A percentile compares a stretch with the other conserved stretches of the same genome.
These are phyloP conservation scores for Collybia mongolica DNA, from an alignment of 768 basidiomycete species.

Conservation along the genomic window DNA sequence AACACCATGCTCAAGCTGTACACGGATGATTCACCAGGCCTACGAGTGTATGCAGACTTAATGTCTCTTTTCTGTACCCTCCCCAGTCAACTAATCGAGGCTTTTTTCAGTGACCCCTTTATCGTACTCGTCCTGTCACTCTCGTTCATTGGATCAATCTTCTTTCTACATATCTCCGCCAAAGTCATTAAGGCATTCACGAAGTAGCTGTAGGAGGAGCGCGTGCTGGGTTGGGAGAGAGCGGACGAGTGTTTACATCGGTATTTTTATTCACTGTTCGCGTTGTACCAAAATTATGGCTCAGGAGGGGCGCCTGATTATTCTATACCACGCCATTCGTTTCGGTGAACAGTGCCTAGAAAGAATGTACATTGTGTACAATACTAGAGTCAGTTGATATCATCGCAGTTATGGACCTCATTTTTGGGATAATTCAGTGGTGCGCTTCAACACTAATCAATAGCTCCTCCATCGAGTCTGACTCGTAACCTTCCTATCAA, in stretches of 20 bases:
- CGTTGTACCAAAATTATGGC: slow-evolving; percentile 37
- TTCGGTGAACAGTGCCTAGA: neutral
- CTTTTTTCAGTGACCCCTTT: slow-evolving; percentile 77
- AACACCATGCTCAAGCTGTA: slow-evolving; percentile 99
- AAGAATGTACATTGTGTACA: too few relatives aligned
- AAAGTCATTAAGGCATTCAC: slow-evolving; percentile 91
- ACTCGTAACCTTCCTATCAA: too few relatives aligned
- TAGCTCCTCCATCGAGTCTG: too few relatives aligned
- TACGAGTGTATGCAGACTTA: slow-evolving; percentile 81
- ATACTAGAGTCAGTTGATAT: too few relatives aligned
- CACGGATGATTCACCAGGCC: slow-evolving; percentile 96
- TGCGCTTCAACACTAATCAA: too few relatives aligned
- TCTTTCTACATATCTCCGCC: slow-evolving; percentile 97
- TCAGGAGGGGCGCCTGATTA: slow-evolving; percentile 26
- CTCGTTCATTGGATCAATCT: slow-evolving; percentile 96
- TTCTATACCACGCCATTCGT: slow-evolving; percentile 28
- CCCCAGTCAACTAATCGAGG: neutral
- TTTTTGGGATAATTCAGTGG: too few relatives aligned
- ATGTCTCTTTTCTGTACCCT: slow-evolving; percentile 1
- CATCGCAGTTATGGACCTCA: too few relatives aligned
- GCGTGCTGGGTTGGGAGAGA: slow-evolving; percentile 2
- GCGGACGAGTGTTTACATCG: slow-evolving; percentile 12
- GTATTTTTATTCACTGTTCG: slow-evolving; percentile 28
- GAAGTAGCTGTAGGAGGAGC: slow-evolving; percentile 46
- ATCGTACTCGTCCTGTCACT: slow-evolving; percentile 95